Evolutionary conservation across 2,329 filamentous ascomycete genomes (phyloP).

Genomic region (Ophiostoma ips): DNA sequence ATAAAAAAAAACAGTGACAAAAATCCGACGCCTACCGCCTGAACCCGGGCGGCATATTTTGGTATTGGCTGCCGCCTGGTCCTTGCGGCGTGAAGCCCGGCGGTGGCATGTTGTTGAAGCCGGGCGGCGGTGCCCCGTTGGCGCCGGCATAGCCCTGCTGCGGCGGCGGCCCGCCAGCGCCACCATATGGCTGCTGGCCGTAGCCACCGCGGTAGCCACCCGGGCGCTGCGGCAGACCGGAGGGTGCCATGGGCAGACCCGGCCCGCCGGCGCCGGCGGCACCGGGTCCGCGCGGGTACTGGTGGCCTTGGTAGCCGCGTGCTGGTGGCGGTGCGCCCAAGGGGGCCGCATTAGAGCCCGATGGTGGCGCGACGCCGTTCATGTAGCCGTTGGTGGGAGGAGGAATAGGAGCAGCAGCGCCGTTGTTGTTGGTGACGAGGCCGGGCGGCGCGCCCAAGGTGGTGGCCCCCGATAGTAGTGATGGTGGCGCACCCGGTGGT

Average conservation of each 20-base stretch:
- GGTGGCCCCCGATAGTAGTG: neutral
- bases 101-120: conserved; percentile 9
- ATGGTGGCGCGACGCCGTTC: conserved; percentile 1
- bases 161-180: conserved; percentile 15
- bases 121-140: conserved; percentile 11
- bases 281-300: neutral
- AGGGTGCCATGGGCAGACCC: conserved; percentile 33
- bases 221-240: conserved; percentile 27
- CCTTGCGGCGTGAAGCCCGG: conserved; percentile 1
- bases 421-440: too few relatives aligned
- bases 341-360: neutral
- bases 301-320: neutral
- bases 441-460: neutral
- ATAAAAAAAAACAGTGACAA: neutral
- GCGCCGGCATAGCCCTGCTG: conserved; percentile 24
- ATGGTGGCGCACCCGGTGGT: neutral
- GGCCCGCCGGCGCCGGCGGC: conserved; percentile 13
- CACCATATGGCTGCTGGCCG: conserved; percentile 7
- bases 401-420: too few relatives aligned
- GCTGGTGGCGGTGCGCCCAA: neutral
- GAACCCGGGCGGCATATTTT: conserved; percentile 16
- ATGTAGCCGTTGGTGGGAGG: conserved; percentile 11
- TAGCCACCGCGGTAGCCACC: neutral
- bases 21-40: conserved; percentile 13
- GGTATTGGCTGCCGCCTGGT: neutral